Conservation (phyloP, 2,329 filamentous ascomycete genomes). For the Ophiostoma tasmaniense region DNA sequence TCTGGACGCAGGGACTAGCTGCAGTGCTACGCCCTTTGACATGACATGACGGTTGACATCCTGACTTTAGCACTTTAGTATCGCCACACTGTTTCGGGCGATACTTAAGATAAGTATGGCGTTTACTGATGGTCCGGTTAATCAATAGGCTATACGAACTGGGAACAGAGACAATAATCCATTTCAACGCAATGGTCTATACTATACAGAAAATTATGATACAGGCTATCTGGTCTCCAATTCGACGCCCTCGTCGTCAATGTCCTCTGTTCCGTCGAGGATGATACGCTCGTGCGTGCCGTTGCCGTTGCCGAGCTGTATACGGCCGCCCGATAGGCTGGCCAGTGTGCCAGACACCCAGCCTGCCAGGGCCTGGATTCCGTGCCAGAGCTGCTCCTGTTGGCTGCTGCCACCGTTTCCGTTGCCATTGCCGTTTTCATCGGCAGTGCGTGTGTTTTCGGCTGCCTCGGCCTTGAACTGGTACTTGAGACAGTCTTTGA, state of each 20-base stretch:
- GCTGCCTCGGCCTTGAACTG: slow-evolving; percentile 88
- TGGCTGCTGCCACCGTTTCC: slow-evolving; percentile 48
- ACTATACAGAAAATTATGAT: background rate
- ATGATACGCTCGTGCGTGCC: slow-evolving; percentile 29
- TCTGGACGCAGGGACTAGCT: background rate
- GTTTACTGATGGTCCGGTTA: background rate
- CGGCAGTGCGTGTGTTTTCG: slow-evolving; percentile 51
- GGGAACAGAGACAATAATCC: background rate
- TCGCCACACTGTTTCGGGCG: background rate
- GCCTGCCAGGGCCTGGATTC: slow-evolving; percentile 42
- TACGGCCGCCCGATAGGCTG: slow-evolving; percentile 46
- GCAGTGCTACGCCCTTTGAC: background rate
- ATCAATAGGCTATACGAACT: background rate
- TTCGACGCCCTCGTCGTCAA: slow-evolving; percentile 39
- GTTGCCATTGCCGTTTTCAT: slow-evolving; percentile 43
- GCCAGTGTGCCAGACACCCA: slow-evolving; percentile 53
- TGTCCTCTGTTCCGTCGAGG: slow-evolving; percentile 44
- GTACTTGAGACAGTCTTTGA: slow-evolving; percentile 95
- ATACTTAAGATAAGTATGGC: background rate
- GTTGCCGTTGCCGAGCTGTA: slow-evolving; percentile 39
- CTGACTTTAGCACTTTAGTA: background rate
- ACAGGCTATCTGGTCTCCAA: slow-evolving; percentile 26
- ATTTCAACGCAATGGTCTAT: background rate
- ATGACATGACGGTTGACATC: background rate
- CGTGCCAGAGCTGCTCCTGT: slow-evolving; percentile 57